These are phyloP conservation scores for Epicoccum sorghinum DNA, from an alignment of 2,329 filamentous ascomycete species.

Conservation along the genomic window DNA sequence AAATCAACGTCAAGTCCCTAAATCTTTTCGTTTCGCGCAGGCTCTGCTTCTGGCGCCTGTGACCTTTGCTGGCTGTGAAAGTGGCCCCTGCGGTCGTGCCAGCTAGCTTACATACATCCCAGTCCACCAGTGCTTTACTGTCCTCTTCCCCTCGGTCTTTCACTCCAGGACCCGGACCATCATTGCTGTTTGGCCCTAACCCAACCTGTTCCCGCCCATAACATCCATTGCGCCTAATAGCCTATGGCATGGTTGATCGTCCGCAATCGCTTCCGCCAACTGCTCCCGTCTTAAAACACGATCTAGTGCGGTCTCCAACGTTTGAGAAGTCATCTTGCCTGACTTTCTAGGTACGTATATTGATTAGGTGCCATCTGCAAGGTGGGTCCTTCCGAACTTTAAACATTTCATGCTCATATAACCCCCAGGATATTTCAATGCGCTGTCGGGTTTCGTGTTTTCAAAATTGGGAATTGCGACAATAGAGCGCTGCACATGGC, in stretches of 20 bases:
- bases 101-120: conserved; percentile 33
- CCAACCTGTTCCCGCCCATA: conserved; percentile 32
- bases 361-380: conserved; percentile 28
- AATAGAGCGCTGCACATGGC: conserved; percentile 45
- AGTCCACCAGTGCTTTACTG: conserved; percentile 35
- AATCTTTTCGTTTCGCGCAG: conserved; percentile 37
- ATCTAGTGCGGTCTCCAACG: conserved; percentile 46
- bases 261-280: conserved; percentile 39
- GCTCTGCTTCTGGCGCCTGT: conserved; percentile 41
- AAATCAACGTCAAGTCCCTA: conserved; percentile 40
- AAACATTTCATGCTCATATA: conserved; percentile 38
- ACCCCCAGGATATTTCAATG: conserved; percentile 36
- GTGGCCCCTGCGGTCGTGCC: conserved; percentile 18
- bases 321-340: conserved; percentile 41
- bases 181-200: conserved; percentile 34
- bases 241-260: conserved; percentile 44
- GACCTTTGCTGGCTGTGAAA: conserved; percentile 28
- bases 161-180: conserved; percentile 29
- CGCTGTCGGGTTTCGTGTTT: conserved; percentile 29
- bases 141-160: conserved; percentile 21
- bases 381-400: conserved; percentile 31
- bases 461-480: conserved; percentile 36
- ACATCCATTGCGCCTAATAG: conserved; percentile 36
- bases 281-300: conserved; percentile 36
- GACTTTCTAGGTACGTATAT: conserved; percentile 38